Conservation (phyloP, 2,329 filamentous ascomycete genomes). For the Plenodomus lindquistii region DNA sequence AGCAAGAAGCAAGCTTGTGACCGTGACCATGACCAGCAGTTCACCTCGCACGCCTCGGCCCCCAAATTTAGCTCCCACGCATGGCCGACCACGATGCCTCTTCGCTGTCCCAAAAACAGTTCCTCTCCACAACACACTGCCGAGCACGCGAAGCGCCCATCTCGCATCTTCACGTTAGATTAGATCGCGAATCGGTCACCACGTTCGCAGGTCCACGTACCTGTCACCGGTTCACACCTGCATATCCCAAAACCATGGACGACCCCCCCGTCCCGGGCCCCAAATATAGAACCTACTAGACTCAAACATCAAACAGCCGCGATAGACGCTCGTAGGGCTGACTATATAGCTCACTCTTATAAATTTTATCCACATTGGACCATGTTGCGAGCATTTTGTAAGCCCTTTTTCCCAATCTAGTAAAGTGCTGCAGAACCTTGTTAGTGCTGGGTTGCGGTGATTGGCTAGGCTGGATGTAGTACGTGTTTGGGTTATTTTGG, state of each 20-base stretch:
- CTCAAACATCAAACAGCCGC: conserved; percentile 22
- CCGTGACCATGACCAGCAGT: too few relatives aligned
- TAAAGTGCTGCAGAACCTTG: too few relatives aligned
- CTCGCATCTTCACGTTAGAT: conserved; percentile 6
- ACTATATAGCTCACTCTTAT: conserved; percentile 5
- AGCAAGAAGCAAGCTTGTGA: neutral
- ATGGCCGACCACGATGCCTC: neutral
- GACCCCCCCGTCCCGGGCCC: neutral
- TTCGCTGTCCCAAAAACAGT: neutral
- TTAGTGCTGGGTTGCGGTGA: too few relatives aligned
- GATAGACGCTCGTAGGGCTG: conserved; percentile 37
- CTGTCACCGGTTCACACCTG: conserved; percentile 1
- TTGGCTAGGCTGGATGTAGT: too few relatives aligned
- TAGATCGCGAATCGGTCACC: neutral
- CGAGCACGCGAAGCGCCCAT: conserved; percentile 7
- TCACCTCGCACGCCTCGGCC: too few relatives aligned
- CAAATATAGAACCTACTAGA: conserved; percentile 30
- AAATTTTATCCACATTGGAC: too few relatives aligned
- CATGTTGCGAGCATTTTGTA: too few relatives aligned
- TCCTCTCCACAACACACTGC: neutral
- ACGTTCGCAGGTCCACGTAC: conserved; percentile 1
- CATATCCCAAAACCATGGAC: conserved; percentile 5
- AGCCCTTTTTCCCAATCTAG: too few relatives aligned
- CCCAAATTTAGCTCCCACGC: neutral
- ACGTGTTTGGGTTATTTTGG: too few relatives aligned